Base-by-base conservation (phyloP, 495 filamentous ascomycete genomes). In the Pyrenopolyporus hunteri region DNA sequence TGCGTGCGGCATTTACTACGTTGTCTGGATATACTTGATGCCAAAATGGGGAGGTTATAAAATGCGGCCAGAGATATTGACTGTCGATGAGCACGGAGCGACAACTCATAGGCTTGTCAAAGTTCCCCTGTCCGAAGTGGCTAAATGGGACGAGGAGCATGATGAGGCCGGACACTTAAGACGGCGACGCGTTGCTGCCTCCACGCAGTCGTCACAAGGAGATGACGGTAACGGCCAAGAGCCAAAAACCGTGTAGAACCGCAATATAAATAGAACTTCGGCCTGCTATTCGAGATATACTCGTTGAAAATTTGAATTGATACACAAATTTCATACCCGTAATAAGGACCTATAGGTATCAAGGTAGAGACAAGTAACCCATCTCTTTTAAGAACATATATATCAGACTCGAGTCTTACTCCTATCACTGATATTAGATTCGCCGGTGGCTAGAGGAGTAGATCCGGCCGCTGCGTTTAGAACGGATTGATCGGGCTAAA, bases 1-100 rank as follows among this genome's bases (percentile, higher is more conserved):
- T 16, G 17, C 71, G 0, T 86, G 85, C 50, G 81, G 49, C 0
- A 63, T 82, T 1, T 88, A 87, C 63, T 88, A 85, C 58, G 75
- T 74, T 36, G 23, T 81, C 13, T 87, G 83, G 80, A 78, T 85
- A 42, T 75, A 78, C 42, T 22, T 81, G 6, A 66, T 87, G 1
- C 84, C 85, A 0, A 71, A 68, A 28, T 73, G 74, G 32, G 74
- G 77, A 9, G 73, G 77, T 0, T 88, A 87, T 36, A 64, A 74
- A 14, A 73, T 84, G 33, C 78, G 83, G 6, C 82, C 85, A 35
- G 81, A 83, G 42, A 66, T 85, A 8, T 22, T 87, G 3, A 50
- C 59, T 2, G 52, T 82, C 13, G 81, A 81, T 2, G 75, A 77
- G 43, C 50, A 64, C 10, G 80, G 78, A 6, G 76, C 80, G 3